Base-by-base conservation (phyloP, 352 stramenopile species). In the Globisporangium paroecandrum region DNA sequence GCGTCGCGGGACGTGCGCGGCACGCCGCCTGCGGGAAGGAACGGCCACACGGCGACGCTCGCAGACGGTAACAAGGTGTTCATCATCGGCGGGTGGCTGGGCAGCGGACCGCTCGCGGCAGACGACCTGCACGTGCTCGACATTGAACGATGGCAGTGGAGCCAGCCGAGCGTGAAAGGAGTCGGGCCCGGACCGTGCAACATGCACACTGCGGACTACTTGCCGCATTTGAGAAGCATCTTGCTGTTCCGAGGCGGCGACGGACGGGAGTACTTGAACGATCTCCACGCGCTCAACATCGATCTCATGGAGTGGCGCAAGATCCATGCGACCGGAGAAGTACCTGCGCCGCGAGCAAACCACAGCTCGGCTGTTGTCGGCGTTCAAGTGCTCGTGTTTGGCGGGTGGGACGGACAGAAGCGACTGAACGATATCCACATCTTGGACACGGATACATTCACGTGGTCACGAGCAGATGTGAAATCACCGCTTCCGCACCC, bases 181-280 rank as follows among this genome's bases (percentile, higher is more conserved):
- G 66, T 69, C 20, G 72, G 75, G 1, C 84, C 86, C 0, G 95
- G 96, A 4, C 93, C 95, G 13, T 99, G 96, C 74, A 99, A 99
- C 74, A 98, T 99, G 95, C 96, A 99, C 81, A 98, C 92, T n/a
- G 93, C 94, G 8, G 95, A 99, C 73, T 99, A 93, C 66, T 78
- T 98, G 5, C 71, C 83, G 6, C 71, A 85, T 32, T 63, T 86
- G 54, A 75, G 83, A 24, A 90, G 91, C 73, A 94, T 98, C 53
- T 87, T 98, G 51, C 89, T 99, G 0, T 99, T 99, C 69, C 85
- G 95, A 27, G 95, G 96, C 46, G 95, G 96, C 27, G 95, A 98
- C 68, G 94, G 93, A 13, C 81, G 92, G 32, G 94, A 98, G 74
- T 99, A 98, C 74, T 76, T 98, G 4, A 98, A 98, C 68, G 95